Evolutionary conservation across 2,329 filamentous ascomycete species (phyloP).

Genomic region (Westerdykella sp.): DNA sequence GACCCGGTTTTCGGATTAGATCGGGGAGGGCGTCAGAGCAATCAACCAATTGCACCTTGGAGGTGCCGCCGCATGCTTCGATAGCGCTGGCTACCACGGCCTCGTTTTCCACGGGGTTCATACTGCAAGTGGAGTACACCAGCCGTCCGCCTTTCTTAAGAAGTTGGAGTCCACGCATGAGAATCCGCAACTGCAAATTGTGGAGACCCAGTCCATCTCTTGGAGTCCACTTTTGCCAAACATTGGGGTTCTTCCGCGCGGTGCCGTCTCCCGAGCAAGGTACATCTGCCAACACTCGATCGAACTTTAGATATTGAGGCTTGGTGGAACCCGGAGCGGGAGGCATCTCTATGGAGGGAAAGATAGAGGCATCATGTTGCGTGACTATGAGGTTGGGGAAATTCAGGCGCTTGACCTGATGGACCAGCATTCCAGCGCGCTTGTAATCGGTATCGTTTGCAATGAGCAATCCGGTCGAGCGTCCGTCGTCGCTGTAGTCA

Average conservation of each 20-base stretch:
- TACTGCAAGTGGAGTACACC: constrained; percentile 96
- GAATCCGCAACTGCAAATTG: constrained; percentile 77
- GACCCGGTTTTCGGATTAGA: constrained; percentile 68
- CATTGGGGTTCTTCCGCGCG: constrained; percentile 80
- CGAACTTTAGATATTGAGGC: constrained; percentile 81
- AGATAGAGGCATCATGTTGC: constrained; percentile 95
- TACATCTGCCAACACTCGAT: constrained; percentile 92
- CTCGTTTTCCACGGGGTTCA: constrained; percentile 98
- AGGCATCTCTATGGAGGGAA: constrained; percentile 83
- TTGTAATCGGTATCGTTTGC: constrained; percentile 97
- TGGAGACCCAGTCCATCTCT: constrained; percentile 83
- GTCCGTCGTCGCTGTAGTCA: constrained; percentile 67
- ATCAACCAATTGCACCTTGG: constrained; percentile 78
- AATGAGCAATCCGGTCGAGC: constrained; percentile 84
- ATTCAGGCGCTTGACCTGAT: constrained; percentile 94
- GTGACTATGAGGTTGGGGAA: constrained; percentile 96
- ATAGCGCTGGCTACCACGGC: constrained; percentile 84
- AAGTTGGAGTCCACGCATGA: constrained; percentile 89
- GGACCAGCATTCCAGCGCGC: constrained; percentile 92
- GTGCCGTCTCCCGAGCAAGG: constrained; percentile 96
- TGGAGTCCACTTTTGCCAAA: constrained; percentile 94
- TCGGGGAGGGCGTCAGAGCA: constrained; percentile 70
- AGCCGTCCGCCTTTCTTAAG: constrained; percentile 90
- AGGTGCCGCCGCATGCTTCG: constrained; percentile 75
- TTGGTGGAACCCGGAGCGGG: constrained; percentile 50